Evolutionary conservation across 1,284 basidiomycete genomes (phyloP), one percentile per base, ranked within the genome.

Genomic region (Meira nashicola): DNA sequence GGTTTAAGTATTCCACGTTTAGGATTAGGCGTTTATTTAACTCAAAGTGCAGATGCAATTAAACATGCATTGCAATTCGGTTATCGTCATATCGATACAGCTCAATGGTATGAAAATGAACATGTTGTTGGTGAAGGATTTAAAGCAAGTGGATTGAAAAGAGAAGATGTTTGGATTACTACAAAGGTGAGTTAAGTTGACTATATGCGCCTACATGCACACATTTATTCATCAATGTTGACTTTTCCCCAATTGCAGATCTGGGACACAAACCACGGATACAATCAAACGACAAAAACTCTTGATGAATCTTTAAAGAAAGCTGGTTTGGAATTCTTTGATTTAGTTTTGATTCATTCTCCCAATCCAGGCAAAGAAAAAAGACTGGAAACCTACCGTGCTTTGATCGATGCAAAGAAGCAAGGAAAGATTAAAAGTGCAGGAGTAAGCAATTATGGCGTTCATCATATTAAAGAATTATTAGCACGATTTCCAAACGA

Each of bases 31-130:
- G 58, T 59, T 21, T 59, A 59, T 40, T 37, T 57, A 0, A 47
- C 11, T 46, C 39, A 46, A n/a, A 51, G 58, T 15, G 50, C 37
- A n/a, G 28, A 39, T 41, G 50, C 21, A 19, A 19, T 39, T 5
- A 37, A 17, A 25, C 37, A 56, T 25, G 39, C 39, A n/a, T 23
- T 44, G 14, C 14, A 28, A 21, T 6, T 28, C 15, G 54, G 51
- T n/a, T 58, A 57, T 54, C 17, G 54, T 17, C 55, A 55, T 43
- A 23, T 48, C n/a, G 46, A 48, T 23, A 70, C 70, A 9, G 89
- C 89, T 0, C 86, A 87, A 64, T 81, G 81, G 17, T 92, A 92
- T 78, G 79, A 80, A 51, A 92, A 91, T 70, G 89, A 92, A 73
- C 82, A 82, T 0, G 81, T 82, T 50, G 82, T 84, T 5, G 83